phyloP scores from a whole-genome alignment of 345 rosid genomes.

The Eucalyptus coolabah region DNA sequence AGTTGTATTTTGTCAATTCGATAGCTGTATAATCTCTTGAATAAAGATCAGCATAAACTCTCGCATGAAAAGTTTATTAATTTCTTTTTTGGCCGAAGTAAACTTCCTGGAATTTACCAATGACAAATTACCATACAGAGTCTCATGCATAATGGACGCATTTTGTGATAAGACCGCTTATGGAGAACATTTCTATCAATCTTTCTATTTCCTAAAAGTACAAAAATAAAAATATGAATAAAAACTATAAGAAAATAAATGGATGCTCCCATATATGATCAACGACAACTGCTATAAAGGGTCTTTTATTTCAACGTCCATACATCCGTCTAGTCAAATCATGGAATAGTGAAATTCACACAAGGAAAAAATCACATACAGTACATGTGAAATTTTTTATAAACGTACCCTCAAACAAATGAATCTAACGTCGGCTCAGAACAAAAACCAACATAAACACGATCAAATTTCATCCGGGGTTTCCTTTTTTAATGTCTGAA shows the following conservation, averaged over 20 bases:
- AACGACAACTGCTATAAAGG: not conserved
- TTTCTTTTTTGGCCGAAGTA: not conserved
- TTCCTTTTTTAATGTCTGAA: not conserved
- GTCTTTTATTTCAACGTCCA: not conserved
- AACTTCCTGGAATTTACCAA: not conserved
- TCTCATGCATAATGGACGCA: not conserved
- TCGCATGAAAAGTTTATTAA: not conserved
- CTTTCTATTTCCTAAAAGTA: no score
- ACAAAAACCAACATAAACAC: not conserved
- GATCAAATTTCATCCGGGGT: not conserved
- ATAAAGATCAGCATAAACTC: not conserved
- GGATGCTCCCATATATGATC: not conserved
- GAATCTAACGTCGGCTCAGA: not conserved
- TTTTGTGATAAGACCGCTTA: not conserved
- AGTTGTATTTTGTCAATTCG: not conserved
- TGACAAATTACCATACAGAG: not conserved
- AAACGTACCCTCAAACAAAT: not conserved
- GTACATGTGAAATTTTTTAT: not conserved
- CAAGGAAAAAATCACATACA: not conserved
- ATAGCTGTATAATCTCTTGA: not conserved
- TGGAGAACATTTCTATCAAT: not conserved
- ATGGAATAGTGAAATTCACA: not conserved
- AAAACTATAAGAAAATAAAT: not conserved
- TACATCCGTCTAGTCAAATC: not conserved
- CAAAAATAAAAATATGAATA: not conserved